Percentiles rank a stretch among this genome's conserved stretches.
These are phyloP conservation scores for Silene conica DNA, from an alignment of 148 eudicot species.

Conservation along the genomic window DNA sequence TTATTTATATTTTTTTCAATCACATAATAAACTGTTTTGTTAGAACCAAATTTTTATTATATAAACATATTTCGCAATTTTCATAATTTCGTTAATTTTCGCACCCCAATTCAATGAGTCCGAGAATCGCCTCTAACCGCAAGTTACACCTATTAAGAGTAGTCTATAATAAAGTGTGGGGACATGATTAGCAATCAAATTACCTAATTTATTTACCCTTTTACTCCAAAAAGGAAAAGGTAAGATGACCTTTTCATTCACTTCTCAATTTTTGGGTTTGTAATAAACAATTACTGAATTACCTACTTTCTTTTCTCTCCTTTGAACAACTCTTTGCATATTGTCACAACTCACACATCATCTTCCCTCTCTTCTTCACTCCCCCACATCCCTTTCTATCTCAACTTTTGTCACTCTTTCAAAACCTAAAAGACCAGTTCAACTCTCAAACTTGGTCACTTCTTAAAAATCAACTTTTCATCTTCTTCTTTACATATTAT, in stretches of 20 bases:
- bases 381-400: not conserved
- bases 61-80: no score
- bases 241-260: constrained; percentile 19
- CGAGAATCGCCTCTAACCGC: no score
- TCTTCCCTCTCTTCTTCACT: not conserved
- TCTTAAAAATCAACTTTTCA: not conserved
- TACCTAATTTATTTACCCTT: constrained; percentile 20
- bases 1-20: no score
- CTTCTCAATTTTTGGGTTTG: no score
- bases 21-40: no score
- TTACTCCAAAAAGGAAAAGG: constrained; percentile 19
- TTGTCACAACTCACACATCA: not conserved
- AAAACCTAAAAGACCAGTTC: constrained; percentile 16
- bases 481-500: not conserved
- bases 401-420: constrained; percentile 21
- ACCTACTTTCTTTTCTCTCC: constrained; percentile 6
- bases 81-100: no score
- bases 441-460: not conserved
- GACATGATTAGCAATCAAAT: no score
- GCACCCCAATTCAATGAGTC: no score
- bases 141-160: no score
- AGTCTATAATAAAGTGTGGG: no score
- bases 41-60: no score
- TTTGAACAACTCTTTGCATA: not conserved
- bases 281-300: no score